A percentile compares a stretch with the other conserved stretches of the same genome.
Conservation (phyloP, 805 yeast species). For the Sporopachydermia lactativora region DNA sequence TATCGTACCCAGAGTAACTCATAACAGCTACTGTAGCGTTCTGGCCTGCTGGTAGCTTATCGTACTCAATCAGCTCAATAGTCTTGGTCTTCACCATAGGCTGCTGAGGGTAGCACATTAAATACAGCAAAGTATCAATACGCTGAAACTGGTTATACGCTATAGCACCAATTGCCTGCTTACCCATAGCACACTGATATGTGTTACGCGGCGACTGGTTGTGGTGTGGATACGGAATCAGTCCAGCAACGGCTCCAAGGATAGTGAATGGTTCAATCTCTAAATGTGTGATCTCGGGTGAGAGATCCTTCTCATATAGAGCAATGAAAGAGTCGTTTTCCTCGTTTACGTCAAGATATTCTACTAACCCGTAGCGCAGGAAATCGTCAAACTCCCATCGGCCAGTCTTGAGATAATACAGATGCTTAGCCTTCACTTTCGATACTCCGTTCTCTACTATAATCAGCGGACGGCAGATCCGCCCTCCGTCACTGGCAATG, state of each 20-base stretch:
- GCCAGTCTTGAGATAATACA: slow-evolving; percentile 47
- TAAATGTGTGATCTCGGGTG: slow-evolving; percentile 59
- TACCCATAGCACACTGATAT: slow-evolving; percentile 94
- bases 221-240: slow-evolving; percentile 87
- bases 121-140: slow-evolving; percentile 82
- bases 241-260: slow-evolving; percentile 84
- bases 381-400: slow-evolving; percentile 86
- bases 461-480: slow-evolving; percentile 93
- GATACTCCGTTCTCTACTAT: slow-evolving; percentile 66
- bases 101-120: slow-evolving; percentile 98
- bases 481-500: slow-evolving; percentile 97
- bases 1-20: slow-evolving; percentile 98
- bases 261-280: slow-evolving; percentile 94
- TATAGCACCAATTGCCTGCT: slow-evolving; percentile 99
- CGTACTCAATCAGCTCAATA: slow-evolving; percentile 88
- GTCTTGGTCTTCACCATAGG: slow-evolving; percentile 98
- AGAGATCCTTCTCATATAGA: slow-evolving; percentile 58
- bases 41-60: slow-evolving; percentile 96
- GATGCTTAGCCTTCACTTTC: slow-evolving; percentile 58
- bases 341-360: slow-evolving; percentile 92
- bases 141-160: slow-evolving; percentile 94
- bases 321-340: slow-evolving; percentile 93
- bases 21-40: slow-evolving; percentile 98
- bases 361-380: slow-evolving; percentile 73
- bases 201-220: slow-evolving; percentile 89